Evolutionary conservation across 768 basidiomycete species (phyloP).

Genomic region (Leccinum fibrillosum): DNA sequence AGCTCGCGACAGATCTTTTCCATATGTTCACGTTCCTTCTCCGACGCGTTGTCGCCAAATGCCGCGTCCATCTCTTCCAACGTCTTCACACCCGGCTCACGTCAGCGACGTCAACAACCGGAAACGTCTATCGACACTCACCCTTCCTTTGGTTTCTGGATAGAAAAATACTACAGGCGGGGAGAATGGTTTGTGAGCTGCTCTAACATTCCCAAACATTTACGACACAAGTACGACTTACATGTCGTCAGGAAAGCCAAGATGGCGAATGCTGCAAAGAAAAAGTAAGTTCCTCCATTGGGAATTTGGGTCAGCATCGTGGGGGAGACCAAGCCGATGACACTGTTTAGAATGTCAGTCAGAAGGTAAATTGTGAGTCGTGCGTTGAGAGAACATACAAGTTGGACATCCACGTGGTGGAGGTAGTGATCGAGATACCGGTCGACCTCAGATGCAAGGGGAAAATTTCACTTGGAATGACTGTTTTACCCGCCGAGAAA

Average conservation of each 20-base stretch:
- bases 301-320: slow-evolving; percentile 22
- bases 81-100: slow-evolving; percentile 17
- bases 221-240: slow-evolving; percentile 7
- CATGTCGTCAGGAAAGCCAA: slow-evolving; percentile 29
- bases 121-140: slow-evolving; percentile 11
- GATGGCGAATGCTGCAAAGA: slow-evolving; percentile 26
- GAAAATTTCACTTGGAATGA: slow-evolving; percentile 41
- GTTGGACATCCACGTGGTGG: slow-evolving; percentile 41
- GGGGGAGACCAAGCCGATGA: slow-evolving; percentile 30
- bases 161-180: slow-evolving; percentile 21
- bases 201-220: neutral
- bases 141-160: slow-evolving; percentile 33
- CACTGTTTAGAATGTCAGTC: slow-evolving; percentile 9
- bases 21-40: slow-evolving; percentile 27
- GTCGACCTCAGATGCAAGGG: slow-evolving; percentile 40
- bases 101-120: neutral
- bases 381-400: slow-evolving; percentile 19
- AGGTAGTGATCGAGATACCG: slow-evolving; percentile 41
- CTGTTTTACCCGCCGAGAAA: slow-evolving; percentile 20
- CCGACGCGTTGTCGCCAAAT: slow-evolving; percentile 29
- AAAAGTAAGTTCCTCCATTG: slow-evolving; percentile 27
- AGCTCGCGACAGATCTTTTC: slow-evolving; percentile 26
- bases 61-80: slow-evolving; percentile 33
- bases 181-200: neutral
- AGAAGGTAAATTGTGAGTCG: neutral